Evolutionary conservation across 148 eudicot genomes (phyloP).

Genomic region (Vaccinium myrtillus): DNA sequence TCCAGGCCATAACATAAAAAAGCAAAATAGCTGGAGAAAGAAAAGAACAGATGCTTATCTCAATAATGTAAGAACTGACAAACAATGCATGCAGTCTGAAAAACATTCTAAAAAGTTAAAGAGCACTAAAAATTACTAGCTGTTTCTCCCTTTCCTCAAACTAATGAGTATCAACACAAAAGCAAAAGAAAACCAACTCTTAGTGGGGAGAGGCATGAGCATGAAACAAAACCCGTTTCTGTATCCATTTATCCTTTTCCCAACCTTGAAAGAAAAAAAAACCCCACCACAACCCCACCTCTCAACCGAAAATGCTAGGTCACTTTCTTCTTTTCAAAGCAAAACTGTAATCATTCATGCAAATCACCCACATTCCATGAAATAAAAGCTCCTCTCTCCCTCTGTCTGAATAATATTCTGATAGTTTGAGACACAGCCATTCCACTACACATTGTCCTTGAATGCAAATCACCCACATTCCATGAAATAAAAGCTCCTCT

Average conservation of each 20-base stretch:
- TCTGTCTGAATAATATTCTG: background rate
- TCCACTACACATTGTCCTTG: background rate
- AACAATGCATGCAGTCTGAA: background rate
- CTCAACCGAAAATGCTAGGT: background rate
- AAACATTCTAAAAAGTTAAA: background rate
- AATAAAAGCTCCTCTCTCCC: background rate
- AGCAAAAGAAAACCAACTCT: conserved; percentile 16
- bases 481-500: no score
- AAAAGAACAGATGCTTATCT: background rate
- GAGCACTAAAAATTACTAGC: no score
- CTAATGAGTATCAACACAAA: conserved; percentile 5
- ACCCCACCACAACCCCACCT: conserved; percentile 17
- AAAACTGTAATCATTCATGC: background rate
- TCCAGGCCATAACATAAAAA: background rate
- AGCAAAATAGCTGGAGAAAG: background rate
- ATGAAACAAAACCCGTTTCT: background rate
- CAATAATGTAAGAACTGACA: background rate
- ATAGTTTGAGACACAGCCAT: background rate
- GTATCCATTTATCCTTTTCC: background rate
- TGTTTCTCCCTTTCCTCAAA: conserved; percentile 2
- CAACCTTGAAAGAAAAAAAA: background rate
- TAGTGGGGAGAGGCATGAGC: conserved; percentile 17
- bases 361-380: background rate
- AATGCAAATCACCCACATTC: no score
- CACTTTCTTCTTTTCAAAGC: background rate